phyloP scores from a whole-genome alignment of 169 alveolate genomes.

The Miamiensis avidus region DNA sequence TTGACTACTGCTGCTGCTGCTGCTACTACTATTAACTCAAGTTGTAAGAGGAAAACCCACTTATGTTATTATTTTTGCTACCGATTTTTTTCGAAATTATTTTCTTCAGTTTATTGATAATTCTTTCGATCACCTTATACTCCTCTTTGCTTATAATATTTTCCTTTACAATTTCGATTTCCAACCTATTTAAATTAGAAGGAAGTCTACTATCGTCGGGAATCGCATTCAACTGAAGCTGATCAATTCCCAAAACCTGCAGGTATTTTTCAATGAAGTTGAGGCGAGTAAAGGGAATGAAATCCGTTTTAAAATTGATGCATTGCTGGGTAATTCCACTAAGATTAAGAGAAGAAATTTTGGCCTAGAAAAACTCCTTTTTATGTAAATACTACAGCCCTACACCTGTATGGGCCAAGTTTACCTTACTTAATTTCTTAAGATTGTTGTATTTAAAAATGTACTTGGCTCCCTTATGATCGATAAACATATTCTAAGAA shows the following conservation, averaged over 20 bases:
- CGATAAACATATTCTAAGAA: neutral
- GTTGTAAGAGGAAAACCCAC: no score
- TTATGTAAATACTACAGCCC: neutral
- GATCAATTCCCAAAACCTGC: neutral
- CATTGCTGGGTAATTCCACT: neutral
- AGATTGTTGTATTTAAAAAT: neutral
- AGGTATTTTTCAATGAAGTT: no score
- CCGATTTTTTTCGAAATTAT: no score
- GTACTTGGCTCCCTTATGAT: no score
- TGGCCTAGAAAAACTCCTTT: neutral
- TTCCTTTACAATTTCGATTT: neutral
- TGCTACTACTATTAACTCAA: no score
- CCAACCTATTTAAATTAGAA: neutral
- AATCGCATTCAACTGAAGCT: neutral
- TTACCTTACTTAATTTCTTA: no score
- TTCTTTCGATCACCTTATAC: no score
- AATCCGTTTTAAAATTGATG: neutral
- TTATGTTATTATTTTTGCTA: no score
- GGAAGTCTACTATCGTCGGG: neutral
- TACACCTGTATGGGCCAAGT: neutral
- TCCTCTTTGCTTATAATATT: no score
- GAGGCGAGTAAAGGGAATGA: neutral
- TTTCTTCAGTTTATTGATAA: no score
- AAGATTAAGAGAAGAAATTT: no score
- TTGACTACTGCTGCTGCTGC: no score